phyloP scores from a whole-genome alignment of 805 yeast species.

The Kuraishia ogatae region DNA sequence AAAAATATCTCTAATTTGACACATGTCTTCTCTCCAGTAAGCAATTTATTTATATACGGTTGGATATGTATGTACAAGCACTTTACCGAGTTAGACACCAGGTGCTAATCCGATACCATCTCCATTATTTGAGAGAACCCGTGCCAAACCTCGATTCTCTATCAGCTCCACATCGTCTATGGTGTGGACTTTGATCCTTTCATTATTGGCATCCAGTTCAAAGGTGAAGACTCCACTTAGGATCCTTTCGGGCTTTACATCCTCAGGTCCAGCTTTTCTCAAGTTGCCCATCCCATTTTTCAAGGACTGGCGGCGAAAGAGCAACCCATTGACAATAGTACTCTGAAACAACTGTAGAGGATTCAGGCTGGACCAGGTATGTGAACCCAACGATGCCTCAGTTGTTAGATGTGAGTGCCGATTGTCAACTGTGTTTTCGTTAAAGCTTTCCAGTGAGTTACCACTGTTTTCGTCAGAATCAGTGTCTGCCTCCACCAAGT shows the following conservation, averaged over 20 bases:
- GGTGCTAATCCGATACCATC: neutral
- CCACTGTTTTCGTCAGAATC: neutral
- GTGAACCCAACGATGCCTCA: constrained; percentile 29
- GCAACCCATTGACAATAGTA: neutral
- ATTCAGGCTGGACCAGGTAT: constrained; percentile 27
- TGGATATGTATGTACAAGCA: neutral
- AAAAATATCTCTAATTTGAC: neutral
- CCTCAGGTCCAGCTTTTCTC: constrained; percentile 12
- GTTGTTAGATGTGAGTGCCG: constrained; percentile 17
- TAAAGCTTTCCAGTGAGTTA: neutral
- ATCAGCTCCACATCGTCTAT: constrained; percentile 57
- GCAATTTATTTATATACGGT: neutral
- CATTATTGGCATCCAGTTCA: constrained; percentile 51
- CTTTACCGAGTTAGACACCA: neutral
- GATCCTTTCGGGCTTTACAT: neutral
- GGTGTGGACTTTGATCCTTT: constrained; percentile 50
- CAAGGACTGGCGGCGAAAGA: neutral
- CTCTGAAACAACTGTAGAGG: constrained; percentile 6
- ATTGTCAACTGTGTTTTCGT: neutral
- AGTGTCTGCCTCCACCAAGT: constrained; percentile 22
- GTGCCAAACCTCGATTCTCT: constrained; percentile 23
- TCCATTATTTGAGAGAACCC: neutral
- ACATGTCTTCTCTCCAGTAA: neutral
- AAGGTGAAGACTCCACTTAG: constrained; percentile 53
- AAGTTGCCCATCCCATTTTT: constrained; percentile 24